Conservation (phyloP, 2,329 filamentous ascomycete species). For the Arachnopeziza araneosa region DNA sequence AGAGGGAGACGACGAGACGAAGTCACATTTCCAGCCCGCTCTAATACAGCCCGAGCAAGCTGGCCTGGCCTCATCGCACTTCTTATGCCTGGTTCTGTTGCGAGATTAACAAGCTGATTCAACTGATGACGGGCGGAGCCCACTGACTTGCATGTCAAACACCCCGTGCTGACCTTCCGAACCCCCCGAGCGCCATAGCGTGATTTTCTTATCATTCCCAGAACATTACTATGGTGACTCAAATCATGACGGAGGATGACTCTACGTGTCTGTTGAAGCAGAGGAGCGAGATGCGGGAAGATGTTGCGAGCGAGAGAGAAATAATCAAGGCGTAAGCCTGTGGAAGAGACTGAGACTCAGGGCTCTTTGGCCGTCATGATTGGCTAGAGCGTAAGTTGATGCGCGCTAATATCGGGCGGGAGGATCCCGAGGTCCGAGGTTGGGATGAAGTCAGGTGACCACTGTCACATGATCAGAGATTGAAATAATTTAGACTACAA, state of each 20-base stretch:
- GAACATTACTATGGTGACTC: slow-evolving; percentile 6
- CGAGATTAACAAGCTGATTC: slow-evolving; percentile 5
- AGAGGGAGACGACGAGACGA: slow-evolving; percentile 10
- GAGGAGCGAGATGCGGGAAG: slow-evolving; percentile 6
- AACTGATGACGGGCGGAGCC: slow-evolving; percentile 5
- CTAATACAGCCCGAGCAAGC: slow-evolving; percentile 11
- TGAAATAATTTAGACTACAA: too few relatives aligned
- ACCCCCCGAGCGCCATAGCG: slow-evolving; percentile 11
- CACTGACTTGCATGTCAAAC: slow-evolving; percentile 10
- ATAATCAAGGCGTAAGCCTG: slow-evolving; percentile 4
- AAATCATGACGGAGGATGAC: slow-evolving; percentile 7
- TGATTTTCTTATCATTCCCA: slow-evolving; percentile 8
- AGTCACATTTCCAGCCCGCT: slow-evolving; percentile 13
- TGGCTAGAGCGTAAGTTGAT: slow-evolving; percentile 9
- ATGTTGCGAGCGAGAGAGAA: slow-evolving; percentile 9
- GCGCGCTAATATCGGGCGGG: slow-evolving; percentile 6
- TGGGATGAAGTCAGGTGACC: too few relatives aligned
- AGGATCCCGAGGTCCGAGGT: too few relatives aligned
- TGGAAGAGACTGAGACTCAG: slow-evolving; percentile 6
- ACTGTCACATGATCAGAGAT: too few relatives aligned
- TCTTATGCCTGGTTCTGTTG: slow-evolving; percentile 10
- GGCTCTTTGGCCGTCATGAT: slow-evolving; percentile 6
- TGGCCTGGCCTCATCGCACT: slow-evolving; percentile 10
- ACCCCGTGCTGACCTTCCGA: slow-evolving; percentile 9
- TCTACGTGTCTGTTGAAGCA: slow-evolving; percentile 7